Percentiles rank a stretch among this genome's conserved stretches.
Conservation (phyloP, 331 rosid species). For the Malus hybrid region DNA sequence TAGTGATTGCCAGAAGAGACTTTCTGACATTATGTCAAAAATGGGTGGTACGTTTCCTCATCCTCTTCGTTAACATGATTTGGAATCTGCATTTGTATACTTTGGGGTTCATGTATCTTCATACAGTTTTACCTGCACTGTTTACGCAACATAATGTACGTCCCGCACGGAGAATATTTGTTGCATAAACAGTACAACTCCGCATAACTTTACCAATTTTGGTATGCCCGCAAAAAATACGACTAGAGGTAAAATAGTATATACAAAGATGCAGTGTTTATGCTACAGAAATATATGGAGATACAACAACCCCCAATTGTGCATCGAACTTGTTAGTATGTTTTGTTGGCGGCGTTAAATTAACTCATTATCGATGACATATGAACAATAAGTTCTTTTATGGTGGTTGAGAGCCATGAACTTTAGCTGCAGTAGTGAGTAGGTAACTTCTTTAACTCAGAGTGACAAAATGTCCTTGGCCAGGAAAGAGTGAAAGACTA, state of each 20-base stretch:
- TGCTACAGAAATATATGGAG: not conserved
- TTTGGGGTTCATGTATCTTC: too few species aligned
- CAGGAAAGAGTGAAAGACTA: not conserved
- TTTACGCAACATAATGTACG: not conserved
- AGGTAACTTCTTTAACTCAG: not conserved
- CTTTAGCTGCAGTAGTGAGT: constrained; percentile 1
- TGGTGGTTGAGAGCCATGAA: not conserved
- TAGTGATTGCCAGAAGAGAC: constrained; percentile 56
- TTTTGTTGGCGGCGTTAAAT: too few species aligned
- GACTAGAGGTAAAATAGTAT: too few species aligned
- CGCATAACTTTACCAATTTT: not conserved
- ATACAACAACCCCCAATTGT: not conserved
- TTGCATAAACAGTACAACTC: not conserved
- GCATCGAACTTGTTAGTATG: too few species aligned
- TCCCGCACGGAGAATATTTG: not conserved
- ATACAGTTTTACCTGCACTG: not conserved
- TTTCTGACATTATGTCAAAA: constrained; percentile 58
- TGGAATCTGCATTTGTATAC: not conserved
- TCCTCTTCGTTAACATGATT: not conserved
- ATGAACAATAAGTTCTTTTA: too few species aligned
- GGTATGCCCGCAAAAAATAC: too few species aligned
- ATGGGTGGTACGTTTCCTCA: constrained; percentile 46
- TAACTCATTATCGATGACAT: too few species aligned
- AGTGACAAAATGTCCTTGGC: not conserved
- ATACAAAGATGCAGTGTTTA: not conserved